Percentiles rank a stretch among this genome's conserved stretches.
These are phyloP conservation scores for Trichoderma aggressivum DNA, from an alignment of 2,329 filamentous ascomycete species.

Conservation along the genomic window DNA sequence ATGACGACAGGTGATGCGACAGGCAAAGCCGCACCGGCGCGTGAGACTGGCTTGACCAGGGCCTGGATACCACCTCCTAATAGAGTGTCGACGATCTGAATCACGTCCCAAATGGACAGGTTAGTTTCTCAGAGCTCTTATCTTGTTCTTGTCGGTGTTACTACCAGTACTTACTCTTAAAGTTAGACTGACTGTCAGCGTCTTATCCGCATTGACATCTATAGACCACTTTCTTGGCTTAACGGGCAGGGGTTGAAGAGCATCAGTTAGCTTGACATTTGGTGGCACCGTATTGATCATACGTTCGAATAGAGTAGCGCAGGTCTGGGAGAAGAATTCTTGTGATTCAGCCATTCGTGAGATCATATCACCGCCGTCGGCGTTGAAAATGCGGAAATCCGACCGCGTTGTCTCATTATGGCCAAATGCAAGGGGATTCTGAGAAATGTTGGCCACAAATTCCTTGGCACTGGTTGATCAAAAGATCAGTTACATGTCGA, in stretches of 20 bases:
- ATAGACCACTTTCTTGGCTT: background rate
- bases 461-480: background rate
- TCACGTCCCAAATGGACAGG: background rate
- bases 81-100: background rate
- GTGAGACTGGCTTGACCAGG: background rate
- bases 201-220: background rate
- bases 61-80: background rate
- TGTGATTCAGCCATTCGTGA: background rate
- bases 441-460: background rate
- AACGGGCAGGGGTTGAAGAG: background rate
- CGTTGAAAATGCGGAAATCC: background rate
- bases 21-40: background rate
- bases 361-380: background rate
- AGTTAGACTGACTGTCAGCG: background rate
- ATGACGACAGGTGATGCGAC: background rate
- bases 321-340: background rate
- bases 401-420: background rate
- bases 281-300: background rate
- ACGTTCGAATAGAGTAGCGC: background rate
- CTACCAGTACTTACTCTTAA: background rate
- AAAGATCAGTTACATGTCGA: background rate
- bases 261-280: background rate
- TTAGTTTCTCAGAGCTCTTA: background rate
- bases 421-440: background rate
- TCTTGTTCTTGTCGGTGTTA: background rate